Percentiles rank a stretch among this genome's conserved stretches.
These are phyloP conservation scores for Houttuynia cordata DNA, from an alignment of 164 flowering plant species.

Conservation along the genomic window DNA sequence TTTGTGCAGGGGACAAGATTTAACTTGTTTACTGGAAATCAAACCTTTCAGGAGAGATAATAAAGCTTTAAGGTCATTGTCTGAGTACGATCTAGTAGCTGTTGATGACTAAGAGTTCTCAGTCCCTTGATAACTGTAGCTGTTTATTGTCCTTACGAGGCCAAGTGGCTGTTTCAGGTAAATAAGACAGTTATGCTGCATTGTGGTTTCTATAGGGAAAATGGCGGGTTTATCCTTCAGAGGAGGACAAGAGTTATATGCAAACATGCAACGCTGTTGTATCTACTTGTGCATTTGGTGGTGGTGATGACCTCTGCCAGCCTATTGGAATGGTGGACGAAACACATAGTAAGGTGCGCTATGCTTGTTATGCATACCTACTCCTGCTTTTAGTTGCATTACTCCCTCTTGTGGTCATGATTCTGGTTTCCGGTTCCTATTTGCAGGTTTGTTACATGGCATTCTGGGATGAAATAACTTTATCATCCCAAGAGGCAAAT, in stretches of 20 bases:
- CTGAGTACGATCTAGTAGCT: conserved; percentile 7
- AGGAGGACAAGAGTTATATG: conserved; percentile 63
- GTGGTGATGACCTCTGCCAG: conserved; percentile 96
- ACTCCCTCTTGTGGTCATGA: neutral
- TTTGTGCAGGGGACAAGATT: conserved; percentile 34
- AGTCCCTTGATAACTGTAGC: neutral
- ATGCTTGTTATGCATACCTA: neutral
- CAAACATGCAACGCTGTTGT: conserved; percentile 66
- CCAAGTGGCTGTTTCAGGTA: conserved; percentile 37
- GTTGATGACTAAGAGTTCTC: neutral
- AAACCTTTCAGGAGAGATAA: conserved; percentile 60
- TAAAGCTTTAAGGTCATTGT: conserved; percentile 57
- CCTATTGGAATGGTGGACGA: conserved; percentile 85
- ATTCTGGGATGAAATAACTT: conserved; percentile 94
- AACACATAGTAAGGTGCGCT: conserved; percentile 57
- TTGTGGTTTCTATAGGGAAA: conserved; percentile 89
- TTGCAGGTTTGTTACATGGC: conserved; percentile 92
- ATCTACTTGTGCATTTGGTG: conserved; percentile 97
- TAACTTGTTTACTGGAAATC: conserved; percentile 79
- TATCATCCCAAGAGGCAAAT: conserved; percentile 44
- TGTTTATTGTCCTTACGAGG: conserved; percentile 12
- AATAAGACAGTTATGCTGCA: conserved; percentile 51
- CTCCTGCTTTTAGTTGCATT: neutral
- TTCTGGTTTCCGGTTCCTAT: neutral
- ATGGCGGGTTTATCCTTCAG: conserved; percentile 79